Conservation (phyloP, 441 rosid species). For the Arabidopsis hybrid region DNA sequence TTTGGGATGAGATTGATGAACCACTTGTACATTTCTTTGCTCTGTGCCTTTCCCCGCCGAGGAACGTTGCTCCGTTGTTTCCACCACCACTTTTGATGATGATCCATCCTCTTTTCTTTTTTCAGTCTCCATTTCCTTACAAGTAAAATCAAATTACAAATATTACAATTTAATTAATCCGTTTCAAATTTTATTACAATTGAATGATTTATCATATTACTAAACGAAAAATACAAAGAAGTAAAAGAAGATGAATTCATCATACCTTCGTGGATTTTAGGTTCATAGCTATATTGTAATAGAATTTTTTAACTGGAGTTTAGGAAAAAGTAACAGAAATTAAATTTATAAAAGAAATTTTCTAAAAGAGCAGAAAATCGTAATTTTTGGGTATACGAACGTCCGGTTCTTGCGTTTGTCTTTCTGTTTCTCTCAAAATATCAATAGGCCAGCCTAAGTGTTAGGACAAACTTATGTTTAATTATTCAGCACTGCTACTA, state of each 20-base stretch:
- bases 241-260: background rate
- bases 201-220: background rate
- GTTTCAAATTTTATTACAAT: background rate
- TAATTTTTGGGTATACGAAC: background rate
- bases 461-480: constrained; percentile 5
- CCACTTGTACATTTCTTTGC: constrained; percentile 55
- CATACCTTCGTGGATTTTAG: constrained; percentile 50
- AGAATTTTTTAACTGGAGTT: background rate
- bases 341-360: background rate
- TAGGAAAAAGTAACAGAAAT: background rate
- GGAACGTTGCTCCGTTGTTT: constrained; percentile 51
- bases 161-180: no score
- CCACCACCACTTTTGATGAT: constrained; percentile 43
- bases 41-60: constrained; percentile 65
- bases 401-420: constrained; percentile 31
- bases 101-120: constrained; percentile 46
- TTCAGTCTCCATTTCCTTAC: constrained; percentile 28
- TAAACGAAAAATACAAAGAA: background rate
- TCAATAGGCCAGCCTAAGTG: constrained; percentile 31
- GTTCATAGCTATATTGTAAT: constrained; percentile 36
- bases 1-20: constrained; percentile 51
- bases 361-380: background rate
- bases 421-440: background rate
- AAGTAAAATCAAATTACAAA: background rate
- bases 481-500: background rate